Base-by-base conservation (phyloP, 345 rosid species). In the Euphorbia pulcherrima region DNA sequence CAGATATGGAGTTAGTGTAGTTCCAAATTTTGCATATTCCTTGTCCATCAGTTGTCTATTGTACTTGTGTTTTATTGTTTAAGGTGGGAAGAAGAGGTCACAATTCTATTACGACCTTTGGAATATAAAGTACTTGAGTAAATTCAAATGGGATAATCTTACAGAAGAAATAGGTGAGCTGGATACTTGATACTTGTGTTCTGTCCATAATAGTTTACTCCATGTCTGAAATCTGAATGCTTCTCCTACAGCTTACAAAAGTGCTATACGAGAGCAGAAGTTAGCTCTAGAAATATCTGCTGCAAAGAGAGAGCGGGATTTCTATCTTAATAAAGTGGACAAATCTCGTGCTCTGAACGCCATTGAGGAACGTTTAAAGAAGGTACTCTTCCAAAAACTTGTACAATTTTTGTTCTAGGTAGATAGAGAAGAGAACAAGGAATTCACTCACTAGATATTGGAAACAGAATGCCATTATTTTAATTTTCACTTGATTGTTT, bases 91-190 rank as follows among this genome's bases (percentile, higher is more conserved):
- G 81, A 94, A 91, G 84, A 80, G 91, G 72, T 91, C 96, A 13
- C 62, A 86, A 0, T 81, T 85, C 63, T 89, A 83, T 71, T 91
- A 86, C 70, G 97, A 94, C 75, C 80, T 86, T 60, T 90, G 99
- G 99, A 94, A 91, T 83, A 91, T 89, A 74, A 94, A 86, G 73
- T 94, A 94, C 83, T 80, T 94, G 69, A 91, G 88, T 69, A 91
- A 90, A 82, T 93, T 93, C 83, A 88, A 87, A 72, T 93, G 98
- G 98, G 98, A 93, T 30, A 90, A 90, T 84, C 97, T 90, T 64
- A 87, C 92, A 1, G 90, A 82, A 67, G 97, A 93, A 74, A 90
- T 82, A 14, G 97, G 98, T 93, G 87, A 0, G 28, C 9, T 17
- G 63, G 61, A 73, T 27, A 12, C 68, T 46, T 64, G 0, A n/a